Percentiles rank a stretch among this genome's conserved stretches.
Conservation (phyloP, 148 eudicot genomes). For the Rhododendron ovatum region DNA sequence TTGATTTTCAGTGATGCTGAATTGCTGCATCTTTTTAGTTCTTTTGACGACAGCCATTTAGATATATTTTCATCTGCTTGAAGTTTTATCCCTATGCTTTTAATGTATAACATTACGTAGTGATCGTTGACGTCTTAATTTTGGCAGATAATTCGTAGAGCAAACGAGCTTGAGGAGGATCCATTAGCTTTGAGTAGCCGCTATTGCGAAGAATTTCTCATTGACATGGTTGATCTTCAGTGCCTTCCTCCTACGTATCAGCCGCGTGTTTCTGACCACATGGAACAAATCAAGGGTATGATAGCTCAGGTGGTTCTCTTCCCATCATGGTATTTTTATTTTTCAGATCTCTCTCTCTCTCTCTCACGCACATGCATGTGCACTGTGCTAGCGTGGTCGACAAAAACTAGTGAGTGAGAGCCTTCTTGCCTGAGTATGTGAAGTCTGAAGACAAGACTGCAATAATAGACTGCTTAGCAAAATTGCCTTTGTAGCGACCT, state of each 20-base stretch:
- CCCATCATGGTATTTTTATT: not conserved
- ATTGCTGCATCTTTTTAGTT: not conserved
- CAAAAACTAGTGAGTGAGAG: not conserved
- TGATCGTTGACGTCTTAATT: not conserved
- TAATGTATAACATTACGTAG: not conserved
- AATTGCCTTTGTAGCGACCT: not conserved
- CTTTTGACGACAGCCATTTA: not conserved
- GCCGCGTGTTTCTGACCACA: constrained; percentile 90
- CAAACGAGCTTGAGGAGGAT: constrained; percentile 68
- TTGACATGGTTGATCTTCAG: constrained; percentile 81
- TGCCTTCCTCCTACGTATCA: constrained; percentile 73
- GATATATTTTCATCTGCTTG: not conserved
- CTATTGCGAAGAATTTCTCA: constrained; percentile 66
- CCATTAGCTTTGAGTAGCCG: constrained; percentile 59
- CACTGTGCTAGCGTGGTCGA: not conserved
- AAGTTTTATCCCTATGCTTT: not conserved
- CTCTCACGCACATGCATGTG: not conserved
- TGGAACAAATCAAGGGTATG: constrained; percentile 73
- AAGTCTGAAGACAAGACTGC: not conserved
- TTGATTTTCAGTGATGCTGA: not conserved
- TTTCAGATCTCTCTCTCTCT: not conserved
- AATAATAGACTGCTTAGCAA: not conserved
- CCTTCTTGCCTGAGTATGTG: not conserved
- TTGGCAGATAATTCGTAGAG: constrained; percentile 74
- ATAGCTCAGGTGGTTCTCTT: constrained; percentile 55